Conservation (phyloP, 805 yeast genomes). For the Ogataea kodamae region DNA sequence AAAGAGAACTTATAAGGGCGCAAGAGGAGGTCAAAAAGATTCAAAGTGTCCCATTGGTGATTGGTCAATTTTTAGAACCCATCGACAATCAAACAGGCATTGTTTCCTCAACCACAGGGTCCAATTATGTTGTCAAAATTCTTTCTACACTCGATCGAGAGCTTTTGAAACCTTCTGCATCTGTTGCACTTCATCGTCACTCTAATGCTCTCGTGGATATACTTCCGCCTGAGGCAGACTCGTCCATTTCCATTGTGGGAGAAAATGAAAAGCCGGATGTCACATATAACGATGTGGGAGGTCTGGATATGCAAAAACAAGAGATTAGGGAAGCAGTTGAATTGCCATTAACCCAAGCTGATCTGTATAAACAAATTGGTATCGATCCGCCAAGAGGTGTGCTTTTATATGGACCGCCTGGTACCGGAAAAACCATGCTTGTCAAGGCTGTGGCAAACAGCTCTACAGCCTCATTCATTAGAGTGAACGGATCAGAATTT, state of each 20-base stretch:
- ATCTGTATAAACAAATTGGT: constrained; percentile 94
- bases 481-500: constrained; percentile 97
- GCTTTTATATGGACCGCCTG: constrained; percentile 97
- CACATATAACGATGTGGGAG: constrained; percentile 97
- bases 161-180: constrained; percentile 86
- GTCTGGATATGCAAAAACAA: constrained; percentile 98
- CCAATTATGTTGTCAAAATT: constrained; percentile 93
- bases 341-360: constrained; percentile 92
- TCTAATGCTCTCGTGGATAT: constrained; percentile 97
- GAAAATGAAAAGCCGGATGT: constrained; percentile 91
- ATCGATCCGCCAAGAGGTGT: constrained; percentile 99
- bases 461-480: constrained; percentile 91
- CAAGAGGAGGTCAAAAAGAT: constrained; percentile 98
- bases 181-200: constrained; percentile 97
- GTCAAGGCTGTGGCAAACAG: constrained; percentile 98
- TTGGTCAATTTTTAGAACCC: constrained; percentile 97
- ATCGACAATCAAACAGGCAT: constrained; percentile 96
- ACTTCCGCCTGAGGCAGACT: constrained; percentile 97
- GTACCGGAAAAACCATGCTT: constrained; percentile 98
- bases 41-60: constrained; percentile 95
- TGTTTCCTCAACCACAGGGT: constrained; percentile 96
- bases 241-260: constrained; percentile 90
- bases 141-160: constrained; percentile 94
- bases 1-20: constrained; percentile 90
- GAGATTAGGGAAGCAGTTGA: constrained; percentile 99